These are phyloP conservation scores for Apiotrichum veenhuisii DNA, from an alignment of 1,284 basidiomycete species.

Conservation along the genomic window DNA sequence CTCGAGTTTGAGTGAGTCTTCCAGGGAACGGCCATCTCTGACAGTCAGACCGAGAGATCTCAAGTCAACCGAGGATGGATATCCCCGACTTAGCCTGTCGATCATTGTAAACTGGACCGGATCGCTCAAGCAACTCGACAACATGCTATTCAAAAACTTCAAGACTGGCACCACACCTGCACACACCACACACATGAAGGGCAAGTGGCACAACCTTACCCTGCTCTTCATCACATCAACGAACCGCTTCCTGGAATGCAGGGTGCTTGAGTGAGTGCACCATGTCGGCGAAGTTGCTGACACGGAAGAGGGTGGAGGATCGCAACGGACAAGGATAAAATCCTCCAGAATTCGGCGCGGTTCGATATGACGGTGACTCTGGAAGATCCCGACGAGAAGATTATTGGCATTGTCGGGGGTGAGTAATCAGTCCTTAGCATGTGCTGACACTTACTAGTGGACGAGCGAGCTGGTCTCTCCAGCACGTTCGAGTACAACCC, in stretches of 20 bases:
- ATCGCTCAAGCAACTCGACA: conserved; percentile 3
- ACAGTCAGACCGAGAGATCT: not conserved
- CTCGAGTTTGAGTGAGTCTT: conserved; percentile 22
- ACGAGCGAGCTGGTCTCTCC: conserved; percentile 36
- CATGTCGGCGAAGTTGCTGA: too few species aligned
- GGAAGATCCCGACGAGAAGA: conserved; percentile 15
- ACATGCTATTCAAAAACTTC: not conserved
- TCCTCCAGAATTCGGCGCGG: too few species aligned
- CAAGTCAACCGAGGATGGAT: conserved; percentile 12
- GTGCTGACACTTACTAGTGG: conserved; percentile 23
- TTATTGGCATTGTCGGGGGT: conserved; percentile 29
- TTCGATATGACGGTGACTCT: conserved; percentile 10
- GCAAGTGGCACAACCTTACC: conserved; percentile 16
- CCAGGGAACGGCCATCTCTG: not conserved
- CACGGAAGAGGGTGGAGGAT: too few species aligned
- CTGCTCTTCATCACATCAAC: conserved; percentile 20
- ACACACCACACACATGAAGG: not conserved
- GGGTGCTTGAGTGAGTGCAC: conserved; percentile 8
- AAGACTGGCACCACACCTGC: not conserved
- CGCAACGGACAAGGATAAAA: too few species aligned
- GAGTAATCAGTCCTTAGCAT: not conserved
- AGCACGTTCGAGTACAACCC: conserved; percentile 26
- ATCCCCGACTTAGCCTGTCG: conserved; percentile 7
- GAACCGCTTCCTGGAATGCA: conserved; percentile 17
- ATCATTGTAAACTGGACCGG: conserved; percentile 6